Evolutionary conservation across 306 rosid genomes (phyloP).

Genomic region (Cucurbita maxima): DNA sequence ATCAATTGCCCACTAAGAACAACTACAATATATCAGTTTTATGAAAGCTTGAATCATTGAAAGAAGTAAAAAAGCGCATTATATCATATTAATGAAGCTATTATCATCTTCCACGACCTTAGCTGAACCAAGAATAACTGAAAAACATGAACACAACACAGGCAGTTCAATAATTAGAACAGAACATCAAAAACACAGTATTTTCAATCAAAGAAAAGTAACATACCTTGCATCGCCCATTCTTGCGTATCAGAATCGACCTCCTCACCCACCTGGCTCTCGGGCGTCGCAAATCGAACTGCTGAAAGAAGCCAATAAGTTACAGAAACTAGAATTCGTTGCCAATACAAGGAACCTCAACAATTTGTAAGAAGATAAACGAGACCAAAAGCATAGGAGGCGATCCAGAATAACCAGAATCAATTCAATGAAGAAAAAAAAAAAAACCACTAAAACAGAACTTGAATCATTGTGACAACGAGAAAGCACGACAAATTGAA

Average conservation of each 20-base stretch:
- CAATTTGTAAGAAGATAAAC: neutral
- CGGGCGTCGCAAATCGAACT: slow-evolving; percentile 51
- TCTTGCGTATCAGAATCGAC: slow-evolving; percentile 33
- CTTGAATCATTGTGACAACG: neutral
- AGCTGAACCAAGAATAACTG: neutral
- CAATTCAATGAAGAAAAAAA: neutral
- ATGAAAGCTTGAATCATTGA: neutral
- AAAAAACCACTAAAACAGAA: neutral
- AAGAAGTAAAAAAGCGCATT: neutral
- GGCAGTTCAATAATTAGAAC: neutral
- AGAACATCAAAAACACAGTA: neutral
- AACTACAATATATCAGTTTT: neutral
- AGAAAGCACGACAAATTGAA: too few species aligned
- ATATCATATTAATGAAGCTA: neutral
- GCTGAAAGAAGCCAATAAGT: slow-evolving; percentile 1
- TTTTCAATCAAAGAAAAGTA: neutral
- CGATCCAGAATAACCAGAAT: neutral
- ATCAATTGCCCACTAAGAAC: neutral
- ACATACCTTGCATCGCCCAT: slow-evolving; percentile 72
- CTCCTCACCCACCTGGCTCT: slow-evolving; percentile 40
- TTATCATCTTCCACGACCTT: neutral
- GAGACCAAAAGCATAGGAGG: neutral
- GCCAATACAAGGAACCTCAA: neutral
- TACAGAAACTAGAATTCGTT: neutral
- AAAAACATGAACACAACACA: neutral